Percentiles rank a stretch among this genome's conserved stretches.
phyloP scores from a whole-genome alignment of 768 basidiomycete species.

The Xerocomus brunneocitrinus region DNA sequence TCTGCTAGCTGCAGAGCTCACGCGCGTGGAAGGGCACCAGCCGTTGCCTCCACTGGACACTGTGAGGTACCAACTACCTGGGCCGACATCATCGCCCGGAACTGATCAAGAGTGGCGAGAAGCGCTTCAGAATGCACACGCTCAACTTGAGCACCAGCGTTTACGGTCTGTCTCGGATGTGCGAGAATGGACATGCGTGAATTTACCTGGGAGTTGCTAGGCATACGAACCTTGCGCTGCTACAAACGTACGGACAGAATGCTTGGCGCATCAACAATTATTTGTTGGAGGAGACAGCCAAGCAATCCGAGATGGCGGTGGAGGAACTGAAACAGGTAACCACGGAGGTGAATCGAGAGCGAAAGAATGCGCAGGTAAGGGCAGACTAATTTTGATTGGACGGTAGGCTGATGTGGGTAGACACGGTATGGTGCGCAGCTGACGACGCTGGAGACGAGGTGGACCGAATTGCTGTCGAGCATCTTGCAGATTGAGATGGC shows the following conservation, averaged over 20 bases:
- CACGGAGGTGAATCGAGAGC: constrained; percentile 80
- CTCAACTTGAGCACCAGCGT: constrained; percentile 82
- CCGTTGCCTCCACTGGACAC: constrained; percentile 66
- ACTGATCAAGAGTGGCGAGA: constrained; percentile 74
- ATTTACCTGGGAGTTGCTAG: constrained; percentile 37
- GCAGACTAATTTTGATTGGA: background rate
- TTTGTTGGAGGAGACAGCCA: constrained; percentile 71
- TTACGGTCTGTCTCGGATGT: constrained; percentile 49
- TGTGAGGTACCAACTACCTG: constrained; percentile 69
- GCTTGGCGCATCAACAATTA: constrained; percentile 93
- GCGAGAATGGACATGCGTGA: background rate
- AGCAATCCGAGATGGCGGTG: constrained; percentile 63
- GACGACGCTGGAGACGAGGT: constrained; percentile 75
- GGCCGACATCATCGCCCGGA: constrained; percentile 54
- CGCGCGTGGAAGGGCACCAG: constrained; percentile 65
- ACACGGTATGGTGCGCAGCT: constrained; percentile 76
- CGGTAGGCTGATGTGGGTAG: constrained; percentile 35
- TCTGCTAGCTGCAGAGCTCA: constrained; percentile 66
- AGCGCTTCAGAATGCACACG: constrained; percentile 70
- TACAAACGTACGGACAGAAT: constrained; percentile 86
- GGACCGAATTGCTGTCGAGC: constrained; percentile 89
- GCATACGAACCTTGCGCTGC: constrained; percentile 74
- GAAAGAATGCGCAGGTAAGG: constrained; percentile 79
- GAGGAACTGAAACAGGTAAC: constrained; percentile 77
- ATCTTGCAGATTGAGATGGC: constrained; percentile 96